phyloP scores from a whole-genome alignment of 148 eudicot genomes.

The Vaccinium vitisidaea region DNA sequence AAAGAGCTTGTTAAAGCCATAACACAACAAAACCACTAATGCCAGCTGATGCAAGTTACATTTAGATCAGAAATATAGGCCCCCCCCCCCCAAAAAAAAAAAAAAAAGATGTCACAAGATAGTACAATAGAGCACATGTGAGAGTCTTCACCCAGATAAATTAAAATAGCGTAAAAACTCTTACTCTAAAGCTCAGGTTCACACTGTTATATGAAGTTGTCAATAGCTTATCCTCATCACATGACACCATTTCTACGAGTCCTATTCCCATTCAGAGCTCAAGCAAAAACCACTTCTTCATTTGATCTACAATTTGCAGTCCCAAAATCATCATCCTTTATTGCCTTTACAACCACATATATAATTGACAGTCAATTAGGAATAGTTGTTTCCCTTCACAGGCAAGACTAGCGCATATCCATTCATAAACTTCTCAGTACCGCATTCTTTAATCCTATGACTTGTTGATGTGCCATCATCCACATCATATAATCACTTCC shows the following conservation, averaged over 20 bases:
- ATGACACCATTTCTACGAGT: neutral
- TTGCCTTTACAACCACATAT: neutral
- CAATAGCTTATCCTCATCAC: neutral
- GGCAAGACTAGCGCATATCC: neutral
- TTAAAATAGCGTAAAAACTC: neutral
- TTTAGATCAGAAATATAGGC: neutral
- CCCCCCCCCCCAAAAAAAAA: neutral
- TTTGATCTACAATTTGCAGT: neutral
- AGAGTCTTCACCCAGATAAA: neutral
- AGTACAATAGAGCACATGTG: no score
- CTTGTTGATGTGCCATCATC: neutral
- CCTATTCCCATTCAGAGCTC: neutral
- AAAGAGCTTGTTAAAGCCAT: neutral
- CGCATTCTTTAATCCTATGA: neutral
- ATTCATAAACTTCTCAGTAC: neutral
- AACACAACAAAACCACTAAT: neutral
- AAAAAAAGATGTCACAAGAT: neutral
- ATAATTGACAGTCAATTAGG: neutral
- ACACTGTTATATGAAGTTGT: neutral
- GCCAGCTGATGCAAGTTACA: neutral
- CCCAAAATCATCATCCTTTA: neutral
- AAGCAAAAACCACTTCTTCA: neutral
- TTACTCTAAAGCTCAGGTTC: constrained; percentile 1
- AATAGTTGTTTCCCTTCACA: neutral
- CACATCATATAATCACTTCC: neutral